These are phyloP conservation scores for Annulohypoxylon nitens DNA, from an alignment of 495 filamentous ascomycete species.

Conservation along the genomic window DNA sequence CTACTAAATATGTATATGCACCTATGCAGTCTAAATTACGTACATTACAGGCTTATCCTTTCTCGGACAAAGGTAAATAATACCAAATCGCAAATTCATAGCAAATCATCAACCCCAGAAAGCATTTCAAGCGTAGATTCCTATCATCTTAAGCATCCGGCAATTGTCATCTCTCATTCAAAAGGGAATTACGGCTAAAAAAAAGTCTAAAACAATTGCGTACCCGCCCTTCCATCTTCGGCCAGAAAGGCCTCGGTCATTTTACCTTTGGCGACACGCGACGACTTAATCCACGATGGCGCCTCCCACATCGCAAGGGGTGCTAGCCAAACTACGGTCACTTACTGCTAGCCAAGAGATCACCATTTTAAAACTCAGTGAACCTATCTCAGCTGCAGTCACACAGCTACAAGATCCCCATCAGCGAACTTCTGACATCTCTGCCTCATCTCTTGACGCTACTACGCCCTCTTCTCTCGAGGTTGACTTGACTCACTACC, in stretches of 20 bases:
- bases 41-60: conserved; percentile 33
- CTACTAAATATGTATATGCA: not conserved
- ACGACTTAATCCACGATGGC: conserved; percentile 24
- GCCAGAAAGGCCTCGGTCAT: not conserved
- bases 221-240: not conserved
- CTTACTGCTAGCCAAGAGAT: conserved; percentile 68
- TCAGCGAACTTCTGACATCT: conserved; percentile 76
- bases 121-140: not conserved
- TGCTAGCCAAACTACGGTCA: conserved; percentile 55
- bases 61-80: conserved; percentile 48
- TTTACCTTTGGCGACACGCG: conserved; percentile 9
- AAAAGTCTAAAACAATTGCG: not conserved
- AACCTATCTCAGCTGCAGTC: conserved; percentile 71
- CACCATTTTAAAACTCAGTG: conserved; percentile 80
- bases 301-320: conserved; percentile 49
- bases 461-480: conserved; percentile 81
- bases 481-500: conserved; percentile 90
- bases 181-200: not conserved
- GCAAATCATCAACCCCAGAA: not conserved
- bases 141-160: not conserved
- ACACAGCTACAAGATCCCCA: conserved; percentile 55
- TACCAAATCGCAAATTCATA: not conserved
- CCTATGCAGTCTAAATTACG: no score
- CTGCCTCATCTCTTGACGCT: conserved; percentile 71
- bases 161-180: not conserved